Percentiles rank a stretch among this genome's conserved stretches.
Conservation (phyloP, 805 yeast genomes). For the Kodamaea laetipori region DNA sequence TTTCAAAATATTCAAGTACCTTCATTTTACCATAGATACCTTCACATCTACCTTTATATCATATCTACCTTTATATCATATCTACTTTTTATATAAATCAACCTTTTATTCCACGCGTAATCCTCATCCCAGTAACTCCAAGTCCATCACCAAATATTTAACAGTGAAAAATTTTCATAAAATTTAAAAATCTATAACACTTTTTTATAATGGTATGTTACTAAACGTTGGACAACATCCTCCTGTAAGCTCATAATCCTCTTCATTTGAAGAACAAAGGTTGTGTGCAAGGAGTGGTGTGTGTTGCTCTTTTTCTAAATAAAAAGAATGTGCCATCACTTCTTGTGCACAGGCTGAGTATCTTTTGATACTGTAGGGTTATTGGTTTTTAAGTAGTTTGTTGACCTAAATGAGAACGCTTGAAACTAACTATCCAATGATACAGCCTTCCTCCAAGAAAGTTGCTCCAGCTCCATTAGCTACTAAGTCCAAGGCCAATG, state of each 20-base stretch:
- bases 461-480: conserved; percentile 52
- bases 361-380: conserved; percentile 28
- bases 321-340: conserved; percentile 20
- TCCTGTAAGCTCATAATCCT: conserved; percentile 17
- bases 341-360: conserved; percentile 31
- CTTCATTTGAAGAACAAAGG: conserved; percentile 12
- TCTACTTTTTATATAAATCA: no score
- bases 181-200: no score
- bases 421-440: conserved; percentile 23
- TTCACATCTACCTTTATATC: no score
- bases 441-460: conserved; percentile 36
- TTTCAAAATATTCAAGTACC: no score
- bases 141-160: neutral
- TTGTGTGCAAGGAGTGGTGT: conserved; percentile 23
- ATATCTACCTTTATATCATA: no score
- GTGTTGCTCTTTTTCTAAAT: conserved; percentile 10
- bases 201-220: conserved; percentile 20
- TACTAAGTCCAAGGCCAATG: conserved; percentile 32
- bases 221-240: conserved; percentile 23
- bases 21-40: no score
- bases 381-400: conserved; percentile 18
- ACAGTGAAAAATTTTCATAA: conserved; percentile 10
- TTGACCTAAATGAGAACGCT: conserved; percentile 18
- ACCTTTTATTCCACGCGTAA: no score
- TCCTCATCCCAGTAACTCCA: neutral